phyloP scores from a whole-genome alignment of 2,329 filamentous ascomycete species.

The Claviceps humidiphila region DNA sequence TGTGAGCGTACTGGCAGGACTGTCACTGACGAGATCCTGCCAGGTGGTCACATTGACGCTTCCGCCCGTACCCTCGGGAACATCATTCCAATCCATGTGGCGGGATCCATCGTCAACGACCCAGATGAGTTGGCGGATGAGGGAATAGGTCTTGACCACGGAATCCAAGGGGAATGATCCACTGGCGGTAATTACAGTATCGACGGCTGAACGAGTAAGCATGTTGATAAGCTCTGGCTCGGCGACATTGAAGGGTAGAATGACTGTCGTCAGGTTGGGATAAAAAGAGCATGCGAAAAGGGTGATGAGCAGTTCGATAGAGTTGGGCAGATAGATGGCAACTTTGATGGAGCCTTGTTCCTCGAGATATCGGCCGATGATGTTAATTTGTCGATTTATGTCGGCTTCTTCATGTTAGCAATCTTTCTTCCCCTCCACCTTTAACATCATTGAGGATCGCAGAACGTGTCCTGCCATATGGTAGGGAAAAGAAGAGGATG shows the following conservation, averaged over 20 bases:
- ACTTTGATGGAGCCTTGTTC: constrained; percentile 62
- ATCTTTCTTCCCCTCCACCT: neutral
- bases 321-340: constrained; percentile 86
- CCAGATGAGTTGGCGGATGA: constrained; percentile 72
- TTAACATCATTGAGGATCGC: neutral
- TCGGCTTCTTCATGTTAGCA: constrained; percentile 34
- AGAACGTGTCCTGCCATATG: neutral
- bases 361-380: constrained; percentile 66
- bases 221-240: constrained; percentile 57
- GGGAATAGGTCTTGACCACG: constrained; percentile 54
- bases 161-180: constrained; percentile 73
- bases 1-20: constrained; percentile 40
- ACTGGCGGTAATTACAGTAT: constrained; percentile 72
- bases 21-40: constrained; percentile 75
- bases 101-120: constrained; percentile 81
- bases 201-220: constrained; percentile 59
- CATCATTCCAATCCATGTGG: constrained; percentile 91
- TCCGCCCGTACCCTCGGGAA: constrained; percentile 62
- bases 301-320: constrained; percentile 68
- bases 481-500: neutral
- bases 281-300: constrained; percentile 88
- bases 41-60: constrained; percentile 77
- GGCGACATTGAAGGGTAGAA: constrained; percentile 71
- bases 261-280: constrained; percentile 60
- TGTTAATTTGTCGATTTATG: constrained; percentile 73